Evolutionary conservation across 805 yeast genomes (phyloP).

Genomic region (Metschnikowia kunwiensis): DNA sequence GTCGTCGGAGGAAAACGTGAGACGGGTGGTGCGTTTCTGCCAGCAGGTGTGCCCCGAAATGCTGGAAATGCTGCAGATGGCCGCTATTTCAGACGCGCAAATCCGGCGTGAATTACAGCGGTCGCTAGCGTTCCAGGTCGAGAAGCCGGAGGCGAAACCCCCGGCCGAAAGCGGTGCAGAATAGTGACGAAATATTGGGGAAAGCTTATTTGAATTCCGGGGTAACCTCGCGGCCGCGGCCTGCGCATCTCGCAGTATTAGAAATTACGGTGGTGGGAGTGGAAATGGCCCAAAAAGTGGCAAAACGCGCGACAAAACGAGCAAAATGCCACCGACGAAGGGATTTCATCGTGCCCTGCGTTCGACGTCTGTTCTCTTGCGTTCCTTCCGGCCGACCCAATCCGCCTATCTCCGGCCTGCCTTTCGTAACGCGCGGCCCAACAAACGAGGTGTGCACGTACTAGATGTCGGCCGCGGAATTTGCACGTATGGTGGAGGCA

Average conservation of each 20-base stretch:
- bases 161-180: neutral
- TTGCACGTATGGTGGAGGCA: neutral
- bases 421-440: slow-evolving; percentile 3
- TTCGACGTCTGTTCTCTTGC: no score
- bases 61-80: neutral
- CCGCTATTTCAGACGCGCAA: neutral
- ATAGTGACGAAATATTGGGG: no score
- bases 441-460: slow-evolving; percentile 5
- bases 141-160: neutral
- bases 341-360: no score
- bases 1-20: slow-evolving; percentile 14
- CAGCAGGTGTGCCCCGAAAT: neutral
- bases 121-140: slow-evolving; percentile 2
- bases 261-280: no score
- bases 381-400: no score
- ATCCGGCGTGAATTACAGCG: neutral
- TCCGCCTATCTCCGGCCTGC: no score
- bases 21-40: slow-evolving; percentile 10
- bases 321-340: no score
- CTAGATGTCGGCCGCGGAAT: slow-evolving; percentile 3
- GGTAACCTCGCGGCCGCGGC: no score
- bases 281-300: no score
- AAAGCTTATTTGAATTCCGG: no score
- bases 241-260: no score
- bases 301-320: no score